Percentiles rank a stretch among this genome's conserved stretches.
These are phyloP conservation scores for Dillenia suffruticosa DNA, from an alignment of 164 flowering plant species.

Conservation along the genomic window DNA sequence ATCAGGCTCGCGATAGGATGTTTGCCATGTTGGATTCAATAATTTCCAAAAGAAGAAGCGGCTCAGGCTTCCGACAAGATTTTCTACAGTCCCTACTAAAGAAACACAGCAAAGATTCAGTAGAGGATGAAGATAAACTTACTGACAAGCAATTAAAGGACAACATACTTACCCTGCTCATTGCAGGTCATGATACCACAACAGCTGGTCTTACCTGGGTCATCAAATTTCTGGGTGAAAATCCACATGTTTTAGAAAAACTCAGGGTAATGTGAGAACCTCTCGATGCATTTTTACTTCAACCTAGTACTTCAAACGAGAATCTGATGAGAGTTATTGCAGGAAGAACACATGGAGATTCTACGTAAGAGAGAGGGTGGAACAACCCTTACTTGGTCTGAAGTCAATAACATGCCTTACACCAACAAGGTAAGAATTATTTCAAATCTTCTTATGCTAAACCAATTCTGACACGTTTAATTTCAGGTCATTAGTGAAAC, in stretches of 20 bases:
- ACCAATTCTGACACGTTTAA: conserved; percentile 1
- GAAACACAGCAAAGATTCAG: conserved; percentile 35
- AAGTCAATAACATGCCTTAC: conserved; percentile 63
- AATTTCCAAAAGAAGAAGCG: conserved; percentile 41
- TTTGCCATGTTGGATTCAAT: conserved; percentile 45
- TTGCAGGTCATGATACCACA: conserved; percentile 78
- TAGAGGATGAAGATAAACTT: conserved; percentile 41
- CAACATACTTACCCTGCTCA: conserved; percentile 53
- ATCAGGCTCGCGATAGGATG: conserved; percentile 62
- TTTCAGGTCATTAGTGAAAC: conserved; percentile 59
- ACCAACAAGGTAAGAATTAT: conserved; percentile 43
- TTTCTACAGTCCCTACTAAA: conserved; percentile 49
- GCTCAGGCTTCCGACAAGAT: conserved; percentile 34
- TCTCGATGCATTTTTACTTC: too few species aligned
- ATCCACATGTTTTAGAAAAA: conserved; percentile 41
- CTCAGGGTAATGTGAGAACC: conserved; percentile 33
- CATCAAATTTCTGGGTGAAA: conserved; percentile 58
- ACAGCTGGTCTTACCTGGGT: conserved; percentile 73
- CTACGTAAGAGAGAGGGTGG: conserved; percentile 28
- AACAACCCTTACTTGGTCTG: conserved; percentile 47
- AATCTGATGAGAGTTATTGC: conserved; percentile 17
- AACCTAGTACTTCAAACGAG: neutral
- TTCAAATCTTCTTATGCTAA: neutral
- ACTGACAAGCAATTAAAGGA: conserved; percentile 62
- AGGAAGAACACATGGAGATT: conserved; percentile 52